Evolutionary conservation across 768 basidiomycete genomes (phyloP).

Genomic region (Calocybe gangraenosa): DNA sequence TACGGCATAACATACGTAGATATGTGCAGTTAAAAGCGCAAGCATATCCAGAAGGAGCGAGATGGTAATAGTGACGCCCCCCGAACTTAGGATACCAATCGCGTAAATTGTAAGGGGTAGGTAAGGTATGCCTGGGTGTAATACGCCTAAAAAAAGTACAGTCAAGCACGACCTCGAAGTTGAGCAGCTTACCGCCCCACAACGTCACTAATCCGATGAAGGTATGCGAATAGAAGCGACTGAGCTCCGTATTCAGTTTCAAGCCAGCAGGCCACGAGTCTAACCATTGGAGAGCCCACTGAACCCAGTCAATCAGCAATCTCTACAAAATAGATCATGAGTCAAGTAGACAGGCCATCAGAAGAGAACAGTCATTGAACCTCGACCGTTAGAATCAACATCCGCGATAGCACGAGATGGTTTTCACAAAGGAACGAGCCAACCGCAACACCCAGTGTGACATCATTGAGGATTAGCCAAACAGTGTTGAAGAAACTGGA

Average conservation of each 20-base stretch:
- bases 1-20: conserved; percentile 65
- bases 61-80: conserved; percentile 63
- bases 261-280: conserved; percentile 95
- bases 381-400: conserved; percentile 32
- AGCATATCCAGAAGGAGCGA: conserved; percentile 67
- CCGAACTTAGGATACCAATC: conserved; percentile 33
- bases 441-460: conserved; percentile 76
- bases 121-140: conserved; percentile 23
- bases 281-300: conserved; percentile 68
- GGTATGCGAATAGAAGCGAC: conserved; percentile 72
- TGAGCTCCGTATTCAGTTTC: conserved; percentile 95
- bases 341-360: background rate
- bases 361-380: conserved; percentile 25
- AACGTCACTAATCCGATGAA: conserved; percentile 60
- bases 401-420: conserved; percentile 37
- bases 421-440: conserved; percentile 73
- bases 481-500: conserved; percentile 84
- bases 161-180: background rate
- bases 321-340: conserved; percentile 19
- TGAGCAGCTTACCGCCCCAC: conserved; percentile 66
- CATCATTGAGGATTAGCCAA: conserved; percentile 89
- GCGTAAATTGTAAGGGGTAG: conserved; percentile 25
- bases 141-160: conserved; percentile 17
- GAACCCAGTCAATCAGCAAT: conserved; percentile 44
- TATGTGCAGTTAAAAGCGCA: conserved; percentile 63